phyloP scores from a whole-genome alignment of 2,329 filamentous ascomycete genomes.

The Didymella pomorum region DNA sequence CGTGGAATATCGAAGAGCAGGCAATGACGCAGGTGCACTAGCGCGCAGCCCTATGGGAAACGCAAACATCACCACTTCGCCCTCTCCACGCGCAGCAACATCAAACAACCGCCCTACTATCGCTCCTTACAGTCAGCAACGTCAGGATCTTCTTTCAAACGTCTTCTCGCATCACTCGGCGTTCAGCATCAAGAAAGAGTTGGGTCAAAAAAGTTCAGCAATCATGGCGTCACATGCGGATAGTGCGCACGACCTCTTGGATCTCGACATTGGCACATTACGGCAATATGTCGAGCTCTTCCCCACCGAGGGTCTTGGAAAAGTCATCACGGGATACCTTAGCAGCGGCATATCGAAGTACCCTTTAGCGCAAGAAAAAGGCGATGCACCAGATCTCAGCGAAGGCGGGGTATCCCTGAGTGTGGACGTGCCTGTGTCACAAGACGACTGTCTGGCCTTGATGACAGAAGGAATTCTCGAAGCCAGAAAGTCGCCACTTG shows the following conservation, averaged over 20 bases:
- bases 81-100: slow-evolving; percentile 6
- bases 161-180: slow-evolving; percentile 4
- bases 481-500: slow-evolving; percentile 73
- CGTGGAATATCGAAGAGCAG: slow-evolving; percentile 22
- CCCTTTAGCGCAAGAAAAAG: slow-evolving; percentile 56
- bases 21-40: slow-evolving; percentile 39
- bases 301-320: slow-evolving; percentile 80
- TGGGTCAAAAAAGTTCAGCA: slow-evolving; percentile 12
- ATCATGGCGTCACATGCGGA: slow-evolving; percentile 48
- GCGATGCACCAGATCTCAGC: slow-evolving; percentile 55
- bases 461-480: slow-evolving; percentile 69
- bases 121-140: slow-evolving; percentile 5
- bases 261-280: slow-evolving; percentile 80
- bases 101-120: slow-evolving; percentile 2
- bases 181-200: slow-evolving; percentile 9
- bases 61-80: slow-evolving; percentile 33
- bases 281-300: slow-evolving; percentile 85
- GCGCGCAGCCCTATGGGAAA: slow-evolving; percentile 41
- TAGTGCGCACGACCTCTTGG: slow-evolving; percentile 54
- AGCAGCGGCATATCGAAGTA: slow-evolving; percentile 87
- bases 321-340: slow-evolving; percentile 82
- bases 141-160: background rate
- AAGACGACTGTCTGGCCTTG: slow-evolving; percentile 80
- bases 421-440: slow-evolving; percentile 66
- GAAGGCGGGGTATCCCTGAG: slow-evolving; percentile 49